Evolutionary conservation across 192 early-diverging fungal genomes (phyloP), one percentile per base, ranked within the genome.

Genomic region (Podila horticola): DNA sequence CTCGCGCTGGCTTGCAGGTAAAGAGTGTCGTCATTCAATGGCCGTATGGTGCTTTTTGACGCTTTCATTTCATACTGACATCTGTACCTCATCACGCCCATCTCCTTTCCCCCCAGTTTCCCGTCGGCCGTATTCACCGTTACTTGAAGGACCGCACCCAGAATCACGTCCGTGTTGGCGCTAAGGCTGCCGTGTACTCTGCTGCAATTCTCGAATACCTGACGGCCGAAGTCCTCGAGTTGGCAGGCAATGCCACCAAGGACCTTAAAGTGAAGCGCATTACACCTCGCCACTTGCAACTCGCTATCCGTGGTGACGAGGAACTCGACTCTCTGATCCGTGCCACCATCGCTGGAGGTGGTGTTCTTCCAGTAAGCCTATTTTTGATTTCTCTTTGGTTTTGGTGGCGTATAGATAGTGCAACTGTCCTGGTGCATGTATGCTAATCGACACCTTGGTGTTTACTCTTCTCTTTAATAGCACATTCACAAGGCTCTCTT

Each of bases 171-270:
- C 91, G 95, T 66, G 95, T 97, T 12, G 94, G 95, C 9, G 93
- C 95, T 67, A 95, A 95, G 71, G 96, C 96, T 9, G 94, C 95
- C 12, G 95, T 97, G 0, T 97, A 97, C 83, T 91, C 91, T 65
- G 94, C 96, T 15, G 96, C 96, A 10, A 93, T 97, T 70, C 86
- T 97, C 28, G 96, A 97, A 88, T 97, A 97, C 83, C 86, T 97
- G 58, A 94, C 94, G 24, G 96, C 96, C 13, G 96, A 97, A 86
- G 94, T 97, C 5, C 87, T 97, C 34, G 96, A 97, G 84, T 89
- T 97, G 71, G 95, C 95, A 58, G 95, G 95, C 26, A 97, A 97
- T 84, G 95, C 95, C 6, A 92, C 95, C 50, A 95, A 94, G 74
- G 95, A 97, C 69, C 82, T 96, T 26, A 96, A 96, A 76, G 93